Evolutionary conservation across 805 yeast species (phyloP), one percentile per base, ranked within the genome.

Genomic region (Nakazawaea peltata): DNA sequence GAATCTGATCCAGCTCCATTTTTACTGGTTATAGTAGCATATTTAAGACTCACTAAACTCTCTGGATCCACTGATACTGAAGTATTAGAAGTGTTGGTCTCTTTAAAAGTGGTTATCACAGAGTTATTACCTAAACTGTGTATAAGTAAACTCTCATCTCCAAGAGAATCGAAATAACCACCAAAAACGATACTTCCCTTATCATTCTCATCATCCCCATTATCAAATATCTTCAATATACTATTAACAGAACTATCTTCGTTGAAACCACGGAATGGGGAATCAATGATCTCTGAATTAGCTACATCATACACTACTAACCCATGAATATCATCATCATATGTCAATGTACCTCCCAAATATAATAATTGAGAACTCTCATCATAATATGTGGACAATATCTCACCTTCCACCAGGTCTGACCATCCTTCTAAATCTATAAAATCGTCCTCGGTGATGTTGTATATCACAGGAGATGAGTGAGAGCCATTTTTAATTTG

Each of bases 261-360:
- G 5, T 77, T 77, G 51, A 90, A 86, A 0, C 97, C 97, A 19
- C 70, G 67, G 56, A 90, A 92, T 1, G 82, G 79, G 3, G 84
- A 61, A 7, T 67, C 50, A 2, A 49, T 33, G 26, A 83, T 56
- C 2, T 54, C 22, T 15, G 63, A 46, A 3, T 67, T 45, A 1
- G 67, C 44, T 12, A 59, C 48, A 54, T 84, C 68, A 67, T 84
- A 90, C 4, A 75, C 57, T 8, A 82, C 77, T 0, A 73, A 81
- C 33, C 86, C 81, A 44, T 64, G 48, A 6, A 77, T 63, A 10
- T 33, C 39, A 30, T 59, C 53, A 37, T 71, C 63, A 51, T 64
- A 77, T 5, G 65, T 52, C 44, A 90, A 73, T 40, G 72, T 67
- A 15, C 98, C 98, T 8, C 97, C 98, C 32, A 84, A 69, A 49